Conservation (phyloP, 2,329 filamentous ascomycete genomes). For the Sodiomyces alkalinus region DNA sequence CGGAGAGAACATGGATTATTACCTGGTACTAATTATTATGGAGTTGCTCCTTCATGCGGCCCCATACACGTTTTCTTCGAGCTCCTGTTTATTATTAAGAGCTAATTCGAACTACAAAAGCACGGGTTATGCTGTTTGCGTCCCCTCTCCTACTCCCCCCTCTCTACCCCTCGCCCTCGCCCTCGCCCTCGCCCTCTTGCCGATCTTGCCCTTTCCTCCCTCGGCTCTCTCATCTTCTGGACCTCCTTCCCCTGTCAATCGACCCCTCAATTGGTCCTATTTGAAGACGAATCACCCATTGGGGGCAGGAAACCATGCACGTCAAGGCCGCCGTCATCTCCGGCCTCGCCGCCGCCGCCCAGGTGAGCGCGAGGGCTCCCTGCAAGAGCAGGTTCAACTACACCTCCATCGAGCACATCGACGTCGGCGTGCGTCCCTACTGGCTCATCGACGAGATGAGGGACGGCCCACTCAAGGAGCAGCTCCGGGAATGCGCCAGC, state of each 20-base stretch:
- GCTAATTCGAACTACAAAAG: too few species aligned
- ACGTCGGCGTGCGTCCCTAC: constrained; percentile 48
- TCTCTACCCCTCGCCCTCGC: not conserved
- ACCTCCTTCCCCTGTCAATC: not conserved
- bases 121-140: too few species aligned
- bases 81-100: too few species aligned
- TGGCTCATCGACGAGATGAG: constrained; percentile 50
- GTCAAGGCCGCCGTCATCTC: constrained; percentile 14
- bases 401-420: constrained; percentile 29
- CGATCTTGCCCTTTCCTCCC: not conserved
- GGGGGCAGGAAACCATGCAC: constrained; percentile 13
- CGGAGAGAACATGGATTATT: too few species aligned
- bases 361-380: constrained; percentile 4
- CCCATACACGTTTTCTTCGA: too few species aligned
- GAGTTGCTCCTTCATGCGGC: too few species aligned
- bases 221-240: not conserved
- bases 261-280: not conserved
- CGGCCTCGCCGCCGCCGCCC: constrained; percentile 12
- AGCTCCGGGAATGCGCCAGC: constrained; percentile 43
- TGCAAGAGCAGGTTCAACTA: constrained; percentile 6
- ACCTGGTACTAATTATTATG: too few species aligned
- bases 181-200: not conserved
- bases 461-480: constrained; percentile 40
- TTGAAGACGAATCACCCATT: not conserved
- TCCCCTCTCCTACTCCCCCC: not conserved